These are phyloP conservation scores for Mycena belliarum DNA, from an alignment of 768 basidiomycete species.

Conservation along the genomic window DNA sequence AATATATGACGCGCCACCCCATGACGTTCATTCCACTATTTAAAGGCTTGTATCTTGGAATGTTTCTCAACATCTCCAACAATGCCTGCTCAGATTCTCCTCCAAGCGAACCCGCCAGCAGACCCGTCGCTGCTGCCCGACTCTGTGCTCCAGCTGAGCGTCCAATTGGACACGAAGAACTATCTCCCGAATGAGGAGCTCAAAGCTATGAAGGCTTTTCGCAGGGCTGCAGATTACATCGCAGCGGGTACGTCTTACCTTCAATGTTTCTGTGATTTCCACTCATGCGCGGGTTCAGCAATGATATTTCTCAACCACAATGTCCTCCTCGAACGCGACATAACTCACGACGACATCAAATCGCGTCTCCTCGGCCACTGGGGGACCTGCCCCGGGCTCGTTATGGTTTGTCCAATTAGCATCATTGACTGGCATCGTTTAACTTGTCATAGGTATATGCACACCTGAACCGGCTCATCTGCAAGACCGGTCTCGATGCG, in stretches of 20 bases:
- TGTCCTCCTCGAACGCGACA: conserved; percentile 59
- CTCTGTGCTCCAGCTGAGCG: conserved; percentile 48
- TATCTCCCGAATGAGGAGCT: conserved; percentile 54
- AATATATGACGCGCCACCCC: too few relatives aligned
- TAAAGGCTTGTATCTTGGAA: background rate
- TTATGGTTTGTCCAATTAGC: conserved; percentile 5
- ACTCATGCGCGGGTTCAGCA: conserved; percentile 38
- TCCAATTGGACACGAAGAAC: conserved; percentile 47
- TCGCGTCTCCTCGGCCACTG: conserved; percentile 79
- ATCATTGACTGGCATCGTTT: background rate
- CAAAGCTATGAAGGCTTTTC: conserved; percentile 51
- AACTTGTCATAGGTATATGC: conserved; percentile 44
- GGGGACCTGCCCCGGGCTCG: conserved; percentile 49
- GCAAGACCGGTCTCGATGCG: conserved; percentile 58
- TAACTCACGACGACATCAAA: conserved; percentile 75
- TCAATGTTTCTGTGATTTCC: too few relatives aligned
- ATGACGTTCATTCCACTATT: background rate
- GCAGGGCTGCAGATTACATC: conserved; percentile 68
- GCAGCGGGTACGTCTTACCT: conserved; percentile 57
- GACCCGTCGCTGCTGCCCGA: conserved; percentile 70
- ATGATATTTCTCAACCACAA: conserved; percentile 86
- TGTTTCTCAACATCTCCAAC: conserved; percentile 4
- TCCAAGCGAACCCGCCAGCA: conserved; percentile 67
- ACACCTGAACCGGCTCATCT: conserved; percentile 66
- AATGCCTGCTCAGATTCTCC: conserved; percentile 63